Evolutionary conservation across 805 yeast genomes (phyloP).

Genomic region (Wickerhamiella siamensis): DNA sequence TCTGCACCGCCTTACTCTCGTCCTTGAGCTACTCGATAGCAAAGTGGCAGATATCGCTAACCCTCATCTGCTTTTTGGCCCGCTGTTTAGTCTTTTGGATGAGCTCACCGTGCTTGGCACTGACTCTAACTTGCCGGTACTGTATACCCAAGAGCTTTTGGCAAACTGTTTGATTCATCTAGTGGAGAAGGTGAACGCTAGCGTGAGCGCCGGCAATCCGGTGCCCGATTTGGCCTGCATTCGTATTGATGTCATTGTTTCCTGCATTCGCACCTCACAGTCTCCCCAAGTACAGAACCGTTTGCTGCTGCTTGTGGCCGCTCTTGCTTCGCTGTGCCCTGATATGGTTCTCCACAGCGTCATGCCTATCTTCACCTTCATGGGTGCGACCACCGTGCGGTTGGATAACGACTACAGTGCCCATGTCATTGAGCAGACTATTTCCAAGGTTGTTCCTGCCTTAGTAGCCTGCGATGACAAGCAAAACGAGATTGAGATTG

Average conservation of each 20-base stretch:
- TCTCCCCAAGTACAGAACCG: conserved; percentile 94
- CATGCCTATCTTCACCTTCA: conserved; percentile 98
- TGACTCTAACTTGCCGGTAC: conserved; percentile 83
- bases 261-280: conserved; percentile 73
- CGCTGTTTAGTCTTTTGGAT: conserved; percentile 27
- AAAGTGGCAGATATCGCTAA: conserved; percentile 13
- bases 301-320: conserved; percentile 68
- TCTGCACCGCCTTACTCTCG: conserved; percentile 58
- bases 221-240: conserved; percentile 53
- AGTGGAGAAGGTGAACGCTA: conserved; percentile 31
- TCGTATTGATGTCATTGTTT: conserved; percentile 81
- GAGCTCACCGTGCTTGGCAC: conserved; percentile 49
- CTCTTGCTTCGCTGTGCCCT: conserved; percentile 77
- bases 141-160: conserved; percentile 80
- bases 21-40: conserved; percentile 66
- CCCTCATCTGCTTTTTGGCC: conserved; percentile 20
- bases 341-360: conserved; percentile 87
- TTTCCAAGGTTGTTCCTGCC: conserved; percentile 82
- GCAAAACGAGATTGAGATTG: conserved; percentile 61
- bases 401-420: conserved; percentile 94
- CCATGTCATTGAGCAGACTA: conserved; percentile 84
- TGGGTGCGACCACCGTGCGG: conserved; percentile 95
- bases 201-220: conserved; percentile 3
- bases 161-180: conserved; percentile 72
- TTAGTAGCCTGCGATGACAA: conserved; percentile 40